Evolutionary conservation across 148 eudicot species (phyloP), one percentile per base, ranked within the genome.

Genomic region (Spergularia marina): DNA sequence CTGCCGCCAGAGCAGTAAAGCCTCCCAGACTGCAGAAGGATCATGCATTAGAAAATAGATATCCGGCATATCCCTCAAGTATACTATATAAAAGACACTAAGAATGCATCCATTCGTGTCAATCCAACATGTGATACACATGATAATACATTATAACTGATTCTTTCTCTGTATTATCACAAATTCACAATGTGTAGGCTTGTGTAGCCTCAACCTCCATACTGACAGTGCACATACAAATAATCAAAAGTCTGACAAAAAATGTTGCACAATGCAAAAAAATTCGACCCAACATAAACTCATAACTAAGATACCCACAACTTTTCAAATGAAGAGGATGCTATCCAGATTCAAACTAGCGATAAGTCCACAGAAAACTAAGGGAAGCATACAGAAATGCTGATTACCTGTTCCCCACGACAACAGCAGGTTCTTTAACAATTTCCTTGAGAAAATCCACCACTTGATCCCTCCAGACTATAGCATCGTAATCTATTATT

Each of bases 391-490:
- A 68, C 0, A 51, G 0, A 68, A 53, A 7, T 25, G 20, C 3
- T 10, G 52, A 59, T 79, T 84, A 86, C 98, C 98, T 96, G 80
- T 96, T 96, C 41, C 99, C 99, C 21, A 89, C 99, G 59, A 96
- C 83, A 79, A 96, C 78, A 47, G 94, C 88, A 56, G 97, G 98
- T 80, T 88, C 89, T 84, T 89, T 88, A 36, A 96, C 99, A 30
- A 96, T 70, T 83, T 92, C 98, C 65, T 91, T 88, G 66, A 96
- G 65, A 81, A 96, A 96, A 87, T 92, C 99, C 74, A 81, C 88
- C 41, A 92, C 90, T 77, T 96, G 97, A 77, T 96, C 99, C 68
- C 85, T 87, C 99, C 99, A 96, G 52, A 96, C 84, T 77, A 91
- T 77, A 68, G 98, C 94, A 85, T 96, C 97, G 72, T 96, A 96